Percentiles rank a stretch among this genome's conserved stretches.
Evolutionary conservation across 192 early-diverging fungal species (phyloP).

Genomic region (Podila epicladia): DNA sequence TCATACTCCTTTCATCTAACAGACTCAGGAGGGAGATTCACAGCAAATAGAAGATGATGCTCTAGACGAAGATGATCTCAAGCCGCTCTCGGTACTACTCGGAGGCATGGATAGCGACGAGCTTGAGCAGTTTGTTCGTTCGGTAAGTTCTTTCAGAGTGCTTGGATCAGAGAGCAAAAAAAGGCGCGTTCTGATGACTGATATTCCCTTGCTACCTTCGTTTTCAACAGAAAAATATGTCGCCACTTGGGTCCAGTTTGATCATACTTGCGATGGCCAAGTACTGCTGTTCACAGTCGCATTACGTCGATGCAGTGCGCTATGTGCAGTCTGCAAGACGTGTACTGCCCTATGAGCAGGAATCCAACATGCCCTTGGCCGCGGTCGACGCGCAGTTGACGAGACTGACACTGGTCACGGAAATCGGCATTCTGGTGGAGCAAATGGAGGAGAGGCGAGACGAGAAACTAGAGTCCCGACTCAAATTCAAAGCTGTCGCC

Average conservation of each 20-base stretch:
- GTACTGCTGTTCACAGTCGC: slow-evolving; percentile 1
- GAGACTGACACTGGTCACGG: neutral
- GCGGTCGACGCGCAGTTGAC: neutral
- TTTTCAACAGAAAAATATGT: slow-evolving; percentile 13
- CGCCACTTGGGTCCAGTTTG: slow-evolving; percentile 17
- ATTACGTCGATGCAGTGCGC: slow-evolving; percentile 1
- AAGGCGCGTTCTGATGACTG: neutral
- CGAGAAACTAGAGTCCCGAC: neutral
- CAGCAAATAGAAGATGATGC: neutral
- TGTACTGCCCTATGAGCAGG: slow-evolving; percentile 1
- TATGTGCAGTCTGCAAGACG: slow-evolving; percentile 12
- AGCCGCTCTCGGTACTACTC: neutral
- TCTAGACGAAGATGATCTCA: neutral
- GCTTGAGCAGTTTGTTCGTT: neutral
- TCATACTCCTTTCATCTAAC: neutral
- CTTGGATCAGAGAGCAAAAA: neutral
- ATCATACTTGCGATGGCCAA: slow-evolving; percentile 15
- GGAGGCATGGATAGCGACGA: neutral
- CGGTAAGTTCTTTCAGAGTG: neutral
- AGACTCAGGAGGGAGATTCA: neutral
- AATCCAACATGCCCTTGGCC: neutral
- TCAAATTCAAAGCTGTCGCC: neutral
- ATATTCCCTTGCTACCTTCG: neutral
- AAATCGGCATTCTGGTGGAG: neutral
- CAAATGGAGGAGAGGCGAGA: neutral